Percentiles rank a stretch among this genome's conserved stretches.
These are phyloP conservation scores for Pythium dissimile DNA, from an alignment of 352 stramenopile species.

Conservation along the genomic window DNA sequence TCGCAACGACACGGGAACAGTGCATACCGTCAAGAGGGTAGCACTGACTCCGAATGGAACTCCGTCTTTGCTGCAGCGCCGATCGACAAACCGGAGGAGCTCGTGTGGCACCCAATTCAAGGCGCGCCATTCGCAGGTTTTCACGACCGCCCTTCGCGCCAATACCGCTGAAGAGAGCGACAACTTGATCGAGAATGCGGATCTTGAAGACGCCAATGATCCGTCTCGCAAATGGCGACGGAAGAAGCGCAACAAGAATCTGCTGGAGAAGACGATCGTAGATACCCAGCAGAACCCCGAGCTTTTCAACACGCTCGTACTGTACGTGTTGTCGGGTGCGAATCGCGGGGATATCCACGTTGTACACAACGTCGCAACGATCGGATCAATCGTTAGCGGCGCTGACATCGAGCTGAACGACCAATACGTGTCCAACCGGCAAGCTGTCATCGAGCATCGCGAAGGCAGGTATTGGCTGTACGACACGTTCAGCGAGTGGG, in stretches of 20 bases:
- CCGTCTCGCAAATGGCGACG: conserved; percentile 52
- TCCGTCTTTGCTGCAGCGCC: conserved; percentile 9
- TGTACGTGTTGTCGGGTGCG: conserved; percentile 75
- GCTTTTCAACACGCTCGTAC: conserved; percentile 51
- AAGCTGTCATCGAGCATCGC: conserved; percentile 74
- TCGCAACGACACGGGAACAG: background rate
- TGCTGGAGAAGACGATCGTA: conserved; percentile 57
- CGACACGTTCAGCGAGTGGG: conserved; percentile 62
- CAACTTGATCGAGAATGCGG: conserved; percentile 26
- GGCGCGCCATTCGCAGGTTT: conserved; percentile 32
- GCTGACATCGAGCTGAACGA: conserved; percentile 74
- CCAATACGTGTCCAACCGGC: conserved; percentile 44
- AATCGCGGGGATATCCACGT: conserved; percentile 79
- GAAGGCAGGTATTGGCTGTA: conserved; percentile 72
- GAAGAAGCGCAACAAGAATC: conserved; percentile 72
- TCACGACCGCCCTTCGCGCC: conserved; percentile 19
- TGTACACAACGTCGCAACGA: conserved; percentile 55
- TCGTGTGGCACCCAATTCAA: conserved; percentile 19
- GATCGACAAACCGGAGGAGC: conserved; percentile 16
- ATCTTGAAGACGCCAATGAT: conserved; percentile 35
- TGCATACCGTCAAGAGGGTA: conserved; percentile 13
- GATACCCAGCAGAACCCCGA: conserved; percentile 49
- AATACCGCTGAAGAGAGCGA: conserved; percentile 20
- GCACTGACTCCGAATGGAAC: background rate
- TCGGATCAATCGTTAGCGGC: conserved; percentile 50